Evolutionary conservation across 805 yeast genomes (phyloP).

Genomic region (Schizosaccharomyces cryophilus): DNA sequence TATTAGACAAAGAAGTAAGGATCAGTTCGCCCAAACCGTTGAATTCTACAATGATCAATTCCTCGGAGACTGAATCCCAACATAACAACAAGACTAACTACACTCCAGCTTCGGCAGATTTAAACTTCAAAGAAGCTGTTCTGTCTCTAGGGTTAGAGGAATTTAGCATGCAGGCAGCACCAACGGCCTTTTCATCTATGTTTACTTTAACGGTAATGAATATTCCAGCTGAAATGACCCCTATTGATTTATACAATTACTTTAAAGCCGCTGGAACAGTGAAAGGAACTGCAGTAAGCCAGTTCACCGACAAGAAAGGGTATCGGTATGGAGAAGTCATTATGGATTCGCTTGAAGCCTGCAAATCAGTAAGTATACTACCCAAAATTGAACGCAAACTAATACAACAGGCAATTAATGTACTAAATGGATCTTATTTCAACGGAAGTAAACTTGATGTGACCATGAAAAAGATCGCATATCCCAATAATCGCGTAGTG

Average conservation of each 20-base stretch:
- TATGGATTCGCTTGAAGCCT: conserved; percentile 3
- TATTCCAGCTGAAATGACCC: conserved; percentile 5
- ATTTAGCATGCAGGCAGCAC: not conserved
- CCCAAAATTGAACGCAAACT: not conserved
- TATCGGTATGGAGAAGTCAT: conserved; percentile 5
- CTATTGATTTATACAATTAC: conserved; percentile 6
- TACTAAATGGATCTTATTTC: not conserved
- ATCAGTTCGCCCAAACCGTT: not conserved
- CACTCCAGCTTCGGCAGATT: not conserved
- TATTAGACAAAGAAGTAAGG: not conserved
- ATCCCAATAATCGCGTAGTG: not conserved
- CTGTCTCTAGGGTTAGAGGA: not conserved
- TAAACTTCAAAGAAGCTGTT: too few relatives aligned
- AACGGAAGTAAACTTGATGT: not conserved
- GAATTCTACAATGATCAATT: too few relatives aligned
- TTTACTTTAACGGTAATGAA: conserved; percentile 2
- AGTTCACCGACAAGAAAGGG: conserved; percentile 5
- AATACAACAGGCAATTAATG: not conserved
- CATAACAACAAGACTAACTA: not conserved
- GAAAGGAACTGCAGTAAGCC: conserved; percentile 5
- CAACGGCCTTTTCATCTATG: conserved; percentile 3
- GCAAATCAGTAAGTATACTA: not conserved
- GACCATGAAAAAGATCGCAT: not conserved
- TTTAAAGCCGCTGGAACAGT: conserved; percentile 4
- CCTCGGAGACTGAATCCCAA: not conserved